Evolutionary conservation across 768 basidiomycete species (phyloP), one percentile per base, ranked within the genome.

Genomic region (Hypholoma sublateritium): DNA sequence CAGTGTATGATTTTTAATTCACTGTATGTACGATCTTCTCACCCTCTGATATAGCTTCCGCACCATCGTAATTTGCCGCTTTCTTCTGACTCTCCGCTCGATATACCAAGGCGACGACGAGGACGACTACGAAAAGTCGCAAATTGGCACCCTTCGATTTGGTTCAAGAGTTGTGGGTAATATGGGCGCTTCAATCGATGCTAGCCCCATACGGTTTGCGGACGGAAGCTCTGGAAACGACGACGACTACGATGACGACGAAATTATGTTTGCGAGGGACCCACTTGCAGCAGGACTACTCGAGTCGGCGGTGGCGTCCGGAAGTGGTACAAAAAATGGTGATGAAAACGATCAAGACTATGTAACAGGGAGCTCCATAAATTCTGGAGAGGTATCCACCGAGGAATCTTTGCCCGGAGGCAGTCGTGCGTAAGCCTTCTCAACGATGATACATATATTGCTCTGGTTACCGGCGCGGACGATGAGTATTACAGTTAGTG

Each of bases 61-160:
- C 25, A 72, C 69, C 16, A 72, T 72, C 36, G 67, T 72, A 25
- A 72, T 72, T 44, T 70, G 69, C 59, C 68, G 69, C 21, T 72
- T 72, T 59, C 62, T 72, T 8, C 58, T 70, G 2, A 69, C 64
- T 58, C 67, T 72, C 19, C 62, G 67, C 0, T 59, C 63, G 1
- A 65, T 72, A 32, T 69, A 68, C 39, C 65, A 60, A 44, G 57
- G 55, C 19, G 52, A 43, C 14, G 64, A 61, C 36, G 64, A 67
- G 1, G 50, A 53, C 13, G 62, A 57, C 1, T 60, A 59, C 11
- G 50, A 53, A 1, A 52, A 59, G 35, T 43, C 59, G 8, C 58
- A 53, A 11, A 34, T 61, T 16, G 62, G 61, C 12, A 56, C 67
- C 2, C 55, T 66, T 17, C 58, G 56, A 8, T 69, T 70, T 44